Base-by-base conservation (phyloP, 495 filamentous ascomycete genomes). In the Aspergillus bridgeri region DNA sequence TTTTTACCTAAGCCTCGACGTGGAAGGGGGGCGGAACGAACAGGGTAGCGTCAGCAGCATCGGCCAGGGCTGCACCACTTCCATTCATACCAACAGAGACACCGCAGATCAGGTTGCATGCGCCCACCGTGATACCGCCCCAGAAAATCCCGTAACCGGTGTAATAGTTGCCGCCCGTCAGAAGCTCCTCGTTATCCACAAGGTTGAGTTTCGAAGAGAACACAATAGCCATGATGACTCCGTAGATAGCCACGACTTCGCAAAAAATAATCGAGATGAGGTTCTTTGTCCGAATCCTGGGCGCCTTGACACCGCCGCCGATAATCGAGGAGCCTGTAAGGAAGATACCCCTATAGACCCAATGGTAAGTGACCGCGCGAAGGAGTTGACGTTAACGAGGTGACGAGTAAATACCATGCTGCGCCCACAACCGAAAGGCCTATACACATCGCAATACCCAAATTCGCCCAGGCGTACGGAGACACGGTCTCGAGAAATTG, bases 201-300 rank as follows among this genome's bases (percentile, higher is more conserved):
- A 71, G 56, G 61, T 82, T 81, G 56, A 99, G 72, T 68, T 96
- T 94, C 27, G 92, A 78, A 42, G 92, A 95, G 79, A 96, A 97
- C 47, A 99, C 86, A 71, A 99, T 99, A 59, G 93, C 87, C 90
- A 98, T 98, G 76, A 99, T 99, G 65, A 99, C 92, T 65, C 95
- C 95, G 81, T 99, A 99, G 71, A 99, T 99, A 67, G 95, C 95
- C 60, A 99, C 95, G 62, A 98, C 95, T 76, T 99, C 95, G 78
- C 95, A 99, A 82, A 99, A 99, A 78, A 99, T 97, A 78, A 99
- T 98, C 63, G 95, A 98, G 69, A 99, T 96, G 58, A 99, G 73
- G 77, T 98, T 99, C 85, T 99, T 99, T 53, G 95, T 99, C 64
- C 93, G 89, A 70, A 99, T 98, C 62, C 94, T 85, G 19, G 94